A percentile compares a stretch with the other conserved stretches of the same genome.
Evolutionary conservation across 345 rosid species (phyloP).

Genomic region (Syzygium oleosum): DNA sequence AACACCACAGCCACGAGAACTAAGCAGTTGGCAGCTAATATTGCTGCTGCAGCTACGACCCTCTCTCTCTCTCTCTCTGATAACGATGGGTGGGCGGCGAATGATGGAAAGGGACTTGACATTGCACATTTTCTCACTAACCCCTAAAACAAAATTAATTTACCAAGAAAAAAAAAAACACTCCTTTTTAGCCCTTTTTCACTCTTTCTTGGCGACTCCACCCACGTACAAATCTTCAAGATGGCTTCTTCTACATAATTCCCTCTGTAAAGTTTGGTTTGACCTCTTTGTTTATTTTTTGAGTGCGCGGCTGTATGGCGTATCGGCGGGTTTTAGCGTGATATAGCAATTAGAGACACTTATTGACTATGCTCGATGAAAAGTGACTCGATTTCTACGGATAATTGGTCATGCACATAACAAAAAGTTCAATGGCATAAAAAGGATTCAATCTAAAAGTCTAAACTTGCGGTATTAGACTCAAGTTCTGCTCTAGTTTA

Average conservation of each 20-base stretch:
- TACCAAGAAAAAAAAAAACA: background rate
- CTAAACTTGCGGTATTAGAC: background rate
- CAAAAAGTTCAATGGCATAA: background rate
- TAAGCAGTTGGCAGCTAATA: background rate
- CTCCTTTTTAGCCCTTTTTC: background rate
- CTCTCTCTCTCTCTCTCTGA: background rate
- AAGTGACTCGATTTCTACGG: too few species aligned
- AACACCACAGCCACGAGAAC: background rate
- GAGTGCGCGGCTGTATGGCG: background rate
- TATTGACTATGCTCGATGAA: too few species aligned
- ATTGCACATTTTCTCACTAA: background rate
- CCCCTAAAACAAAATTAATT: background rate
- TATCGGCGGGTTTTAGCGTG: too few species aligned
- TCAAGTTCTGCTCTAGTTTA: background rate
- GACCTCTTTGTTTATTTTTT: background rate
- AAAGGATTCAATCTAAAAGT: background rate
- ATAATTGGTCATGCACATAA: background rate
- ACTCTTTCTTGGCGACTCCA: background rate
- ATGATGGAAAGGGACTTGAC: slow-evolving; percentile 4
- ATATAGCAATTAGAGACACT: too few species aligned
- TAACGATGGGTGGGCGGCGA: slow-evolving; percentile 3
- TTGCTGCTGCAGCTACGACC: background rate
- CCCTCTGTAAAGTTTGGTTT: background rate
- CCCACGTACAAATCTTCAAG: background rate
- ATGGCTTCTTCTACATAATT: background rate